Base-by-base conservation (phyloP, 2,329 filamentous ascomycete species). In the Xenosphaeropsis pyriputrescens region DNA sequence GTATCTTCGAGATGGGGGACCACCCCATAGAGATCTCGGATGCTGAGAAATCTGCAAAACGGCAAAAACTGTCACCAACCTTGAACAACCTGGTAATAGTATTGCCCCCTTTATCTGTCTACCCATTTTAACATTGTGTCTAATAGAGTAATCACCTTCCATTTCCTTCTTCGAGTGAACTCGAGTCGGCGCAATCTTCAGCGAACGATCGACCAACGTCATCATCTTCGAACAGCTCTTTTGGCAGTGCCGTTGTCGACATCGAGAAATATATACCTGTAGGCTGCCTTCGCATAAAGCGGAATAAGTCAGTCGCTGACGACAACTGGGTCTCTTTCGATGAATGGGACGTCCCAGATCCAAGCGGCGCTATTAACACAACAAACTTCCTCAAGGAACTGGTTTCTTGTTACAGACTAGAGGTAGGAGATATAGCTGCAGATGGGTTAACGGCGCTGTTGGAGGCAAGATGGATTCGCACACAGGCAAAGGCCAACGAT, bases 381-480 rank as follows among this genome's bases (percentile, higher is more conserved):
- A 36, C 39, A 43, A 7, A 29, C 36, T 2, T 29, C 53, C 31
- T 50, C 15, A 40, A 22, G 15, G 46, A 41, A 2, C 13, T 39
- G 4, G n/a, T 36, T 15, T 6, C 16, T 13, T 29, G 18, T 13
- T 38, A n/a, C 14, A 11, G 14, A n/a, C 36, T 53, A 12, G 11
- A 32, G 12, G 38, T 34, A 16, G 49, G 41, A 22, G 18, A 19
- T 12, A 11, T 6, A 26, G 22, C 22, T 26, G 22, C 5, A 26
- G 22, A 26, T 9, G 22, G 22, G 8, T 19, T 18, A 18, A 14
- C 6, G 12, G 43, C 39, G 6, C 36, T 55, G 2, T 45, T 47
- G 19, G 38, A 39, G 29, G 44, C 42, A 6, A 44, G 45, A n/a
- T 55, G 50, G 51, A 49, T 54, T 34, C 44, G 52, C 13, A 44